phyloP scores from a whole-genome alignment of 2,329 filamentous ascomycete species.

The Colletotrichum melonis region DNA sequence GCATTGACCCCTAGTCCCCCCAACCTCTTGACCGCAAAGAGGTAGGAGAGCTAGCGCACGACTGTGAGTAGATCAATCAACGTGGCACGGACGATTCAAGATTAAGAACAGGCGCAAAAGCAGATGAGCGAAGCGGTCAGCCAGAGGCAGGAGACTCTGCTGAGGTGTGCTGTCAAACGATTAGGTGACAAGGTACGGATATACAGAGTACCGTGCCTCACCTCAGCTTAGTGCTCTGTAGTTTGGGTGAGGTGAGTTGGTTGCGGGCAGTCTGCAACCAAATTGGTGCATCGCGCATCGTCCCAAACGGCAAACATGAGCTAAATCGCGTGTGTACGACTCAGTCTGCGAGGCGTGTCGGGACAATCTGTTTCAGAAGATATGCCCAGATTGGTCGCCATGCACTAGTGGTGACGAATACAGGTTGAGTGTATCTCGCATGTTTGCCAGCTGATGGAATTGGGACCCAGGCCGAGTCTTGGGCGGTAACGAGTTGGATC shows the following conservation, averaged over 20 bases:
- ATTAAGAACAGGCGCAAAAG: background rate
- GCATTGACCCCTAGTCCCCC: slow-evolving; percentile 17
- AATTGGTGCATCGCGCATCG: background rate
- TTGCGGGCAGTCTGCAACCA: background rate
- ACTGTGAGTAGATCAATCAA: background rate
- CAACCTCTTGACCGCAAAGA: background rate
- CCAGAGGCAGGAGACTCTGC: background rate
- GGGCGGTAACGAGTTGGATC: background rate
- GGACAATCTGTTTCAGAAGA: slow-evolving; percentile 27
- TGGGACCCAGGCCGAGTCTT: background rate
- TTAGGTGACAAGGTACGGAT: background rate
- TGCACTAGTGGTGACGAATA: background rate
- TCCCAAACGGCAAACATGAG: slow-evolving; percentile 30
- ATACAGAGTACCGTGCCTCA: background rate
- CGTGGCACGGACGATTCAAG: background rate
- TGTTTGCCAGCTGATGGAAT: background rate
- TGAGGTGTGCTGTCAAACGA: background rate
- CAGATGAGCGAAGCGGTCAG: slow-evolving; percentile 21
- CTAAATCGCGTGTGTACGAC: slow-evolving; percentile 20
- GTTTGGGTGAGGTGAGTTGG: background rate
- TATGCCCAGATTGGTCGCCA: background rate
- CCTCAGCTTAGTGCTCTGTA: background rate
- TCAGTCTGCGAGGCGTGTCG: slow-evolving; percentile 9
- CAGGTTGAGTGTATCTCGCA: background rate
- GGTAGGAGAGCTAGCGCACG: background rate